Evolutionary conservation across 768 basidiomycete genomes (phyloP), one percentile per base, ranked within the genome.

Genomic region (Antrodiella citrinella): DNA sequence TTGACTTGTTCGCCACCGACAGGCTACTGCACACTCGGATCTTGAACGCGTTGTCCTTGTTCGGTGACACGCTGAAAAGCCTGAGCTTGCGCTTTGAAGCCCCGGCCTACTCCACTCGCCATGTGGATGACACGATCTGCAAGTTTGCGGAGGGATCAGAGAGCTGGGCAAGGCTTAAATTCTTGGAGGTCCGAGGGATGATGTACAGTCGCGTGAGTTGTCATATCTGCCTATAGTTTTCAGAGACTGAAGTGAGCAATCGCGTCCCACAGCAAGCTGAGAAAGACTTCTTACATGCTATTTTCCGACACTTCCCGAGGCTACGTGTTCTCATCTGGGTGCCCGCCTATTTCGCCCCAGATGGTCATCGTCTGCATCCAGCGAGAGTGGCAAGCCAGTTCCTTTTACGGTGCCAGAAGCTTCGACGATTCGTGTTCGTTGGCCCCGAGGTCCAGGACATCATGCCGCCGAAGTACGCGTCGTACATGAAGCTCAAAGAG

Each of bases 61-160:
- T n/a, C n/a, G n/a, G 44, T 20, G 13, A 41, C 12, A 53, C 26
- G 4, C 15, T 50, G 25, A 19, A 45, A 48, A 41, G 43, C n/a
- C 52, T 53, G 12, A 49, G 48, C 44, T n/a, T 53, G 43, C 48
- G 48, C 24, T 19, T 47, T 5, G 46, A 22, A 22, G 35, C 26
- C 4, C 20, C 4, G 4, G 44, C n/a, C 24, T 21, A 15, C 41
- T 47, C 39, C 10, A 43, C 4, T 12, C n/a, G n/a, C n/a, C n/a
- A n/a, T n/a, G n/a, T n/a, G n/a, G n/a, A n/a, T n/a, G n/a, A n/a
- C n/a, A n/a, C n/a, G n/a, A n/a, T n/a, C n/a, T n/a, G n/a, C n/a
- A n/a, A n/a, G n/a, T n/a, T n/a, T n/a, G n/a, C n/a, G n/a, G n/a
- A n/a, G n/a, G n/a, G n/a, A n/a, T n/a, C n/a, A n/a, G n/a, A n/a